Evolutionary conservation across 2,329 filamentous ascomycete species (phyloP), one percentile per base, ranked within the genome.

Genomic region (Aureobasidium pullulans): DNA sequence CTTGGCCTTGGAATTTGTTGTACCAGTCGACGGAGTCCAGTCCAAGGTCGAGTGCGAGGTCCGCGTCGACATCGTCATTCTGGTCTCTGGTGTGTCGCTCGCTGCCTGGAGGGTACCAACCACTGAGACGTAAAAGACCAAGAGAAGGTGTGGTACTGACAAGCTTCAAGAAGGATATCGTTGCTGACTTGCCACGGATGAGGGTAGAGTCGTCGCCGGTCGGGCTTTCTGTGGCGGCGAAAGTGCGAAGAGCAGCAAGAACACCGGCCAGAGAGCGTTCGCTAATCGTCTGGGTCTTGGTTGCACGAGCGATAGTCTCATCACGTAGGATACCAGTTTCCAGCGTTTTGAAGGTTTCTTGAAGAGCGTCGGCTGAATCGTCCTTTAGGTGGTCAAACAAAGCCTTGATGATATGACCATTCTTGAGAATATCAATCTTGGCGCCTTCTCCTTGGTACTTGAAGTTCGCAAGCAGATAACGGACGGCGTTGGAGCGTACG

Each of bases 341-440:
- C 37, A 96, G 74, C 0, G 82, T 80, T 23, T 85, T 81, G 28
- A 99, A 75, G 32, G 94, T 84, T 64, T 96, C 90, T 40, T 84
- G 72, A 16, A 96, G 81, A 56, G 95, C 76, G 49, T 86, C 84
- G 0, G 89, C 82, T 0, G 90, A 84, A 67, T 97, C 94, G 57
- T 86, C 86, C 63, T 84, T 84, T 42, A 97, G 79, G 68, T 88
- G 82, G 66, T 89, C 88, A 49, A 94, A 88, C 34, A 96, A 76
- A 31, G 85, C 82, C 57, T 82, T 80, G 31, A 88, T 81, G 16
- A 91, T 75, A 62, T 87, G 77, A 63, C 83, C 82, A 68, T 95
- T 89, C 37, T 85, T 87, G 37, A 99, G 76, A 5, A 99, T 81
- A 67, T 96, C 92, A 62, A 81, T 85, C 73, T 95, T 96, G 13